phyloP scores from a whole-genome alignment of 441 rosid species.

The Pelargonium australe region DNA sequence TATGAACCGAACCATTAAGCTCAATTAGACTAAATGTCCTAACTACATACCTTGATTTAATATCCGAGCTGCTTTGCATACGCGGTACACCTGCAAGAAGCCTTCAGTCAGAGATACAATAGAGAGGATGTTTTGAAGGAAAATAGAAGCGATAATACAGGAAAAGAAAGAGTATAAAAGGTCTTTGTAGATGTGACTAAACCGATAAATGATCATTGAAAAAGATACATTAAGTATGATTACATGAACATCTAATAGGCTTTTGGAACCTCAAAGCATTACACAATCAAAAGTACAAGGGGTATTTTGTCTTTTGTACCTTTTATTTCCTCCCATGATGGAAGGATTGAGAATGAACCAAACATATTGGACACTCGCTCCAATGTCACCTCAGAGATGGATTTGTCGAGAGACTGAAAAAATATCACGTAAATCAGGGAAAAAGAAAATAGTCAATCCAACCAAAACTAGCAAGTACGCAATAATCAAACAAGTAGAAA shows the following conservation, averaged over 20 bases:
- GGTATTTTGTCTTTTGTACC: neutral
- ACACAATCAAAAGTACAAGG: neutral
- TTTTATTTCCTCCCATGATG: neutral
- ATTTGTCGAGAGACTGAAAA: constrained; percentile 1
- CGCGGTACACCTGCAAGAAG: neutral
- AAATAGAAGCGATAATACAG: neutral
- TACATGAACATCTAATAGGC: constrained; percentile 1
- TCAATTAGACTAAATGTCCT: neutral
- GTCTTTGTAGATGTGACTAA: neutral
- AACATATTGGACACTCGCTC: neutral
- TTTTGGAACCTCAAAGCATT: neutral
- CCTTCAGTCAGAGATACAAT: neutral
- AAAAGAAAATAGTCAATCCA: neutral
- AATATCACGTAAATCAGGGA: neutral
- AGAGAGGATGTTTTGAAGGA: neutral
- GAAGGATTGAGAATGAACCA: constrained; percentile 5
- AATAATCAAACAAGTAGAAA: neutral
- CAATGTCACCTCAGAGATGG: neutral
- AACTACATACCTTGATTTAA: neutral
- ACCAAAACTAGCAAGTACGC: neutral
- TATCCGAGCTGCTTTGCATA: neutral
- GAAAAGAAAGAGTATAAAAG: neutral
- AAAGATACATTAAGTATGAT: neutral
- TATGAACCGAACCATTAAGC: neutral
- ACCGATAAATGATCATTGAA: neutral